Percentiles rank a stretch among this genome's conserved stretches.
phyloP scores from a whole-genome alignment of 2,329 filamentous ascomycete species.

The Grosmannia serpens region DNA sequence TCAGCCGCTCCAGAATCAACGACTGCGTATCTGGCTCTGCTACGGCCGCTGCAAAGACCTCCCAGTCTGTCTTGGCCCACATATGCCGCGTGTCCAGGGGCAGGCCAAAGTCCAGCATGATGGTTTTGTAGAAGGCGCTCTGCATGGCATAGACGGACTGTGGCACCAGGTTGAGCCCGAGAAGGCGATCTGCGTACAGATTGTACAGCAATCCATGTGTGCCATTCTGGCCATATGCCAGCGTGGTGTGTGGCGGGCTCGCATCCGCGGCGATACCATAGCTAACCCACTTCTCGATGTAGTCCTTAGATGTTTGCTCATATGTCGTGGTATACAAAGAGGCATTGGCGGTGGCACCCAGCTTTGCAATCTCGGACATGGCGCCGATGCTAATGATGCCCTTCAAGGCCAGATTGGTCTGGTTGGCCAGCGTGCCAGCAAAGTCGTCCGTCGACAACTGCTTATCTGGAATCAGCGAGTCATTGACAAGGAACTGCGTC shows the following conservation, averaged over 20 bases:
- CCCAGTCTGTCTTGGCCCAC: conserved; percentile 82
- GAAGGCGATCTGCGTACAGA: conserved; percentile 65
- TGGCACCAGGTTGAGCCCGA: conserved; percentile 68
- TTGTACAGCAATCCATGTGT: conserved; percentile 60
- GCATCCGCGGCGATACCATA: conserved; percentile 58
- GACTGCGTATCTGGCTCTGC: conserved; percentile 46
- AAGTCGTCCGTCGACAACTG: conserved; percentile 72
- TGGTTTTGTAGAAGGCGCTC: conserved; percentile 61
- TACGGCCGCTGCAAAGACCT: conserved; percentile 73
- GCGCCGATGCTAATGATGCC: conserved; percentile 69
- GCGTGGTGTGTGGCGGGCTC: conserved; percentile 53
- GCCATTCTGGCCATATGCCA: conserved; percentile 58
- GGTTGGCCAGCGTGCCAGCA: conserved; percentile 60
- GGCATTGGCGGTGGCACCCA: conserved; percentile 43
- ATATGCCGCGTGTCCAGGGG: conserved; percentile 71
- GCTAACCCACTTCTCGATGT: conserved; percentile 61
- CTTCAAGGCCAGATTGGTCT: conserved; percentile 66
- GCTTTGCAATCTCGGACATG: conserved; percentile 56
- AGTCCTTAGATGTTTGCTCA: conserved; percentile 26
- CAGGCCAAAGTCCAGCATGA: conserved; percentile 66
- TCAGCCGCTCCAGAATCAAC: conserved; percentile 57
- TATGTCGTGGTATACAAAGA: background rate
- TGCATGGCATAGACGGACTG: conserved; percentile 66
- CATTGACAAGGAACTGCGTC: conserved; percentile 62
- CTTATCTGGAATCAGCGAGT: conserved; percentile 55